A percentile compares a stretch with the other conserved stretches of the same genome.
Evolutionary conservation across 2,329 filamentous ascomycete species (phyloP).

Genomic region (Stemphylium vesicarium): DNA sequence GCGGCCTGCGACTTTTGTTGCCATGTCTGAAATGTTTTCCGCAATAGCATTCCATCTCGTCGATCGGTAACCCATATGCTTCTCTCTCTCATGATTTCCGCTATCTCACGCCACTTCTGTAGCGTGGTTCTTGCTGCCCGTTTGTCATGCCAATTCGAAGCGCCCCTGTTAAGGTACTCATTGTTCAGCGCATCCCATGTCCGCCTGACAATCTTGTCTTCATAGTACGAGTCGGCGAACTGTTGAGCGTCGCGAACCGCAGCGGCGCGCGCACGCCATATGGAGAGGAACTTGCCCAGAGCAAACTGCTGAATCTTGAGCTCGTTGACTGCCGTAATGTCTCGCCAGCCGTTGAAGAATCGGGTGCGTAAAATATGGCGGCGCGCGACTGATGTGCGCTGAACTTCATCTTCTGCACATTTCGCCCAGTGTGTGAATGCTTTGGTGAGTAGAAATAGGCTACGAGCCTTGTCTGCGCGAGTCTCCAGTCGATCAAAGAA

Average conservation of each 20-base stretch:
- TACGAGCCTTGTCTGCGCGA: slow-evolving; percentile 67
- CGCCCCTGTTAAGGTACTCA: slow-evolving; percentile 44
- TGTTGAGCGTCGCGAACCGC: slow-evolving; percentile 46
- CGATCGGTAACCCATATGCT: slow-evolving; percentile 31
- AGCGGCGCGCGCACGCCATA: slow-evolving; percentile 58
- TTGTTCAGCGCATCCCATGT: slow-evolving; percentile 48
- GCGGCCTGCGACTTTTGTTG: slow-evolving; percentile 22
- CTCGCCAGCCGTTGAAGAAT: slow-evolving; percentile 73
- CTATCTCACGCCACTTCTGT: slow-evolving; percentile 36
- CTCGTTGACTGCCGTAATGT: slow-evolving; percentile 68
- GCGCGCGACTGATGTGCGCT: slow-evolving; percentile 71
- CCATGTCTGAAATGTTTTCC: slow-evolving; percentile 34
- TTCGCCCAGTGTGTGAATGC: slow-evolving; percentile 74
- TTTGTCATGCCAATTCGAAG: slow-evolving; percentile 40
- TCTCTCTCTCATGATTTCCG: slow-evolving; percentile 34
- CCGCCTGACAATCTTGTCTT: slow-evolving; percentile 42
- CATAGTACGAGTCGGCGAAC: slow-evolving; percentile 37
- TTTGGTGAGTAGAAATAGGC: slow-evolving; percentile 69
- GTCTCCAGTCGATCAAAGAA: slow-evolving; percentile 64
- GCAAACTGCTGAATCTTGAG: slow-evolving; percentile 60
- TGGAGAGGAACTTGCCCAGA: slow-evolving; percentile 59
- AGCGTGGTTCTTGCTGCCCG: slow-evolving; percentile 36
- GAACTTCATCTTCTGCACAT: slow-evolving; percentile 67
- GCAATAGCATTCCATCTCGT: slow-evolving; percentile 31
- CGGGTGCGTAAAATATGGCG: slow-evolving; percentile 72